Base-by-base conservation (phyloP, 441 rosid species). In the Syzygium syzygioides region DNA sequence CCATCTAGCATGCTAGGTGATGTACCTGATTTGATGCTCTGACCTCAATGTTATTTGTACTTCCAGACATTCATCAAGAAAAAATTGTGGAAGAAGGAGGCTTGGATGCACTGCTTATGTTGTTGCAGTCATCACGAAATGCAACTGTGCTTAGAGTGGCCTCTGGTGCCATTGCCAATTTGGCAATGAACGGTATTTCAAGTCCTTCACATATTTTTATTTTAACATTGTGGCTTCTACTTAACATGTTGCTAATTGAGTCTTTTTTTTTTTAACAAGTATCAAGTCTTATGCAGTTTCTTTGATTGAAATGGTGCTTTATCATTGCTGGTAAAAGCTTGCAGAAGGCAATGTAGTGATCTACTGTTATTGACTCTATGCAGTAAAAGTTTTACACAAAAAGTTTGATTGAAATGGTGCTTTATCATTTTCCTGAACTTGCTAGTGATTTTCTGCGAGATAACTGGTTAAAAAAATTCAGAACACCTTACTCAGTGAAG, bases 21-120 rank as follows among this genome's bases (percentile, higher is more conserved):
- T 87, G 76, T 8, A 85, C 66, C 32, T 89, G 25, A 88, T 87
- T 87, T 68, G 50, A 71, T 71, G 52, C 50, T 71, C 83, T 37
- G 52, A 37, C 83, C 28, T 71, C 64, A 54, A 87, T 19, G 30
- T 57, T 91, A 45, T 90, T 86, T 91, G 59, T 89, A 76, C 91
- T 86, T 89, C 87, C 93, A 97, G 99, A 96, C 89, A 87, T 85
- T 91, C 96, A 96, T 90, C 99, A 97, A 92, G 96, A 95, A 84
- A 95, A 91, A 93, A 96, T 97, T 88, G 97, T 96, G 90, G 98
- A 96, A 91, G 99, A 95, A 92, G 98, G 98, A 60, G 99, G 99
- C 84, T 93, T 97, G 90, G 97, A 96, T 92, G 98, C 98, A 64
- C 90, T 97, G 90, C 97, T 96, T 87, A 91, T 89, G 91, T 93